Percentiles rank a stretch among this genome's conserved stretches.
phyloP scores from a whole-genome alignment of 2,329 filamentous ascomycete genomes.

The Xylaria sp. region DNA sequence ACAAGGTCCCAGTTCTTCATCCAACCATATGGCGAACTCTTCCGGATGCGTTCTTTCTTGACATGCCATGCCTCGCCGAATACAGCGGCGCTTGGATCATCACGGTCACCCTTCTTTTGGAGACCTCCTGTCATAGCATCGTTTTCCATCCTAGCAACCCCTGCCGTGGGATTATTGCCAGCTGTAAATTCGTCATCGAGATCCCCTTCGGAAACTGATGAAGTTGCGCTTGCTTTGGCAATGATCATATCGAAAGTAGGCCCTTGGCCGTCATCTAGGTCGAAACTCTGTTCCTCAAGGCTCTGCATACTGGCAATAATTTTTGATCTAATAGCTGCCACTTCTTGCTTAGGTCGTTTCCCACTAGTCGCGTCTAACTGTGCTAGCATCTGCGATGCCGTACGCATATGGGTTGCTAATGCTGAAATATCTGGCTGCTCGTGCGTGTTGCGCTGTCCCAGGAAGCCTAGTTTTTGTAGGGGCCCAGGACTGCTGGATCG shows the following conservation, averaged over 20 bases:
- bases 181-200: conserved; percentile 57
- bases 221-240: conserved; percentile 71
- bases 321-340: conserved; percentile 84
- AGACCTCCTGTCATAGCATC: conserved; percentile 88
- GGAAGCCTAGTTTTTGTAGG: conserved; percentile 69
- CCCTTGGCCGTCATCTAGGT: conserved; percentile 75
- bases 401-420: conserved; percentile 86
- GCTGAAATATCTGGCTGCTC: conserved; percentile 86
- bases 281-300: conserved; percentile 85
- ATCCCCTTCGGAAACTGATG: conserved; percentile 54
- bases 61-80: conserved; percentile 88
- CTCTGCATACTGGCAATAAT: conserved; percentile 93
- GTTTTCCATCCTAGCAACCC: conserved; percentile 87
- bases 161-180: conserved; percentile 74
- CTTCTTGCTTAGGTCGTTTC: conserved; percentile 82
- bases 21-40: conserved; percentile 86
- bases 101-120: conserved; percentile 81
- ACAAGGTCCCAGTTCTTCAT: conserved; percentile 92
- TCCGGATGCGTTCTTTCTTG: conserved; percentile 85
- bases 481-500: conserved; percentile 74
- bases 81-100: conserved; percentile 85
- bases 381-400: conserved; percentile 86
- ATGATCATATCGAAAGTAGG: conserved; percentile 87
- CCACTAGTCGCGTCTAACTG: conserved; percentile 83
- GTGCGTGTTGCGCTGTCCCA: conserved; percentile 62